These are phyloP conservation scores for Candida palmyrensis DNA, from an alignment of 805 yeast species.

Conservation along the genomic window DNA sequence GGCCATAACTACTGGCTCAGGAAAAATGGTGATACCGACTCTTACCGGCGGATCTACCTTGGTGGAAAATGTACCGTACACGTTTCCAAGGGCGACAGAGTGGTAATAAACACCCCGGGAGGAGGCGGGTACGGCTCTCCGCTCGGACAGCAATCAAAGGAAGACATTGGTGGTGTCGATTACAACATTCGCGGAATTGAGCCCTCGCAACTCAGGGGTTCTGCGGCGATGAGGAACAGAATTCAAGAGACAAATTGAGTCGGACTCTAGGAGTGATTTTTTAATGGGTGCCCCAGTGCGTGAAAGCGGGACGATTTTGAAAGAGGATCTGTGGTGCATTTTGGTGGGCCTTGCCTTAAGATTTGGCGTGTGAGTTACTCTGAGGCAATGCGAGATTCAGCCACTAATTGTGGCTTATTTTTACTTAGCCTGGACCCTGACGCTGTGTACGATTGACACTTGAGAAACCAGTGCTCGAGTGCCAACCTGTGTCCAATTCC, in stretches of 20 bases:
- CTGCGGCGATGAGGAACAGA: conserved; percentile 27
- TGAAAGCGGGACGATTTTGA: no score
- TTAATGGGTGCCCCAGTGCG: no score
- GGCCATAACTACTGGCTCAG: conserved; percentile 47
- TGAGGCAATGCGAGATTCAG: no score
- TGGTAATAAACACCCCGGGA: conserved; percentile 37
- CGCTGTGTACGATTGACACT: no score
- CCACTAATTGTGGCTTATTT: no score
- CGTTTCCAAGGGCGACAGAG: conserved; percentile 35
- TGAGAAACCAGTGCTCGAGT: no score
- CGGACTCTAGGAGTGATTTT: background rate
- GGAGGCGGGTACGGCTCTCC: conserved; percentile 39
- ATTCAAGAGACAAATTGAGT: conserved; percentile 33
- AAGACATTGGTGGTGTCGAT: conserved; percentile 8
- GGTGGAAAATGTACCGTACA: conserved; percentile 32
- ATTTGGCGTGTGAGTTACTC: no score
- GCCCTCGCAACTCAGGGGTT: conserved; percentile 29
- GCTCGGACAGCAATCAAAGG: conserved; percentile 3
- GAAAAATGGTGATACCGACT: conserved; percentile 5
- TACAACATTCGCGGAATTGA: conserved; percentile 20
- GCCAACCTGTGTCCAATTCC: no score
- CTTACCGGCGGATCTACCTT: conserved; percentile 18
- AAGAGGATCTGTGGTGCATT: no score
- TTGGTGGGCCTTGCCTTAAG: no score
- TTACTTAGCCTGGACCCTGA: no score